phyloP scores from a whole-genome alignment of 345 rosid genomes.

The Brassica juncea region DNA sequence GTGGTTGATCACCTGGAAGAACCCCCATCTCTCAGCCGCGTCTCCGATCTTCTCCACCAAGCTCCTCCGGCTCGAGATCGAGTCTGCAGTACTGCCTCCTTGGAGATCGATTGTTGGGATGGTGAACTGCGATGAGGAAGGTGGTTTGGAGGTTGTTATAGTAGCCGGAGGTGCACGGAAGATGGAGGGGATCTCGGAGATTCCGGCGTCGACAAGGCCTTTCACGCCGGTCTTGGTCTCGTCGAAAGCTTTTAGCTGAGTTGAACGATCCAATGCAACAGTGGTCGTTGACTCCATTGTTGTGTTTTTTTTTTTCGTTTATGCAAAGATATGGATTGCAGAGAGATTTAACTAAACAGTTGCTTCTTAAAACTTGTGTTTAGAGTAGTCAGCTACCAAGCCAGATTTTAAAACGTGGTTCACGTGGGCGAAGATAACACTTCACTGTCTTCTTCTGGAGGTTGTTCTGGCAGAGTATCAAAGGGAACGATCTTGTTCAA shows the following conservation, averaged over 20 bases:
- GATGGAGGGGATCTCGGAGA: conserved; percentile 41
- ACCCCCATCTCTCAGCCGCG: conserved; percentile 45
- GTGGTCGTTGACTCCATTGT: conserved; percentile 31
- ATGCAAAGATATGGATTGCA: neutral
- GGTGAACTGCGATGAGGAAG: conserved; percentile 11
- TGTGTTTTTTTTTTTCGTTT: neutral
- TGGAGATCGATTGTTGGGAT: conserved; percentile 50
- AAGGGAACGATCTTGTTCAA: too few relatives aligned
- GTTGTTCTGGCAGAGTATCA: too few relatives aligned
- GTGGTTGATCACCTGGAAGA: conserved; percentile 58
- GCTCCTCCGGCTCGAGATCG: conserved; percentile 9
- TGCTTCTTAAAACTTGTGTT: neutral
- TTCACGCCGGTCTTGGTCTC: conserved; percentile 46
- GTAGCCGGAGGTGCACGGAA: conserved; percentile 24
- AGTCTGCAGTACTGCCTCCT: neutral
- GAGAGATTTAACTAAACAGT: neutral
- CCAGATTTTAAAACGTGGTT: neutral
- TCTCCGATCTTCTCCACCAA: conserved; percentile 35
- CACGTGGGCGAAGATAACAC: neutral
- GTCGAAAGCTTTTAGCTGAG: conserved; percentile 46
- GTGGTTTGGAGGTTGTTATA: conserved; percentile 11
- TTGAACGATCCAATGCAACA: conserved; percentile 13
- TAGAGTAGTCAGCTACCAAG: conserved; percentile 2
- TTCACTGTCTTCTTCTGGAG: too few relatives aligned
- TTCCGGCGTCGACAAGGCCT: conserved; percentile 46